These are phyloP conservation scores for Trichoderma guizhouense DNA, from an alignment of 2,329 filamentous ascomycete species.

Conservation along the genomic window DNA sequence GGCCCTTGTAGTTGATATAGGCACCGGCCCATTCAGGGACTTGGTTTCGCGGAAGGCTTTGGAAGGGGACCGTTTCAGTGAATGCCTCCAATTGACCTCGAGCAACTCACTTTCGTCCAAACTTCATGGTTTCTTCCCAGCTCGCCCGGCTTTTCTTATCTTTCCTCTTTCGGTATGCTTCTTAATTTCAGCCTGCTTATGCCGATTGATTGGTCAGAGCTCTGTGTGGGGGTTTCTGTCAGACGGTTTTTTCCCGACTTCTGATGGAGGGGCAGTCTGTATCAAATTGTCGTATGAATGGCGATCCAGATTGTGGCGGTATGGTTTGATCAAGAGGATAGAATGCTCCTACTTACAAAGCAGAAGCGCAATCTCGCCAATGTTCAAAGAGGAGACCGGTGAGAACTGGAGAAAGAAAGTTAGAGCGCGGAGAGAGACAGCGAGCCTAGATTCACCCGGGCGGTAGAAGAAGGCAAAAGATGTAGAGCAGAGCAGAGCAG, in stretches of 20 bases:
- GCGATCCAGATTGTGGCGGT: neutral
- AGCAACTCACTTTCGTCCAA: constrained; percentile 55
- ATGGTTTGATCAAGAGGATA: neutral
- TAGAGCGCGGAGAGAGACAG: neutral
- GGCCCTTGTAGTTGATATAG: constrained; percentile 85
- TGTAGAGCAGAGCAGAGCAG: neutral
- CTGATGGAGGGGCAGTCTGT: neutral
- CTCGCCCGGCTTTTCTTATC: neutral
- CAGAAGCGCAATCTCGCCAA: neutral
- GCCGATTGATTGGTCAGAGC: constrained; percentile 14
- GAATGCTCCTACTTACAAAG: neutral
- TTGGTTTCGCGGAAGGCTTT: constrained; percentile 69
- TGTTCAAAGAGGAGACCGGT: neutral
- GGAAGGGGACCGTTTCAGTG: constrained; percentile 19
- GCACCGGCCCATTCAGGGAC: constrained; percentile 81
- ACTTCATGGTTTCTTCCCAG: constrained; percentile 49
- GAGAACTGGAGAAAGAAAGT: neutral
- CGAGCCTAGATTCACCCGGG: neutral
- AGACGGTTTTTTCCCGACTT: neutral
- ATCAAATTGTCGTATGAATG: neutral
- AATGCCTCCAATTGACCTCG: constrained; percentile 8
- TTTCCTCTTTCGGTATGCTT: neutral
- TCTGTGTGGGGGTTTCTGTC: constrained; percentile 4
- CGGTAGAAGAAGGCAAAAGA: neutral
- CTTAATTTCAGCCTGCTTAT: neutral